These are phyloP conservation scores for Hylodesmum podocarpum DNA, from an alignment of 306 rosid species.

Conservation along the genomic window DNA sequence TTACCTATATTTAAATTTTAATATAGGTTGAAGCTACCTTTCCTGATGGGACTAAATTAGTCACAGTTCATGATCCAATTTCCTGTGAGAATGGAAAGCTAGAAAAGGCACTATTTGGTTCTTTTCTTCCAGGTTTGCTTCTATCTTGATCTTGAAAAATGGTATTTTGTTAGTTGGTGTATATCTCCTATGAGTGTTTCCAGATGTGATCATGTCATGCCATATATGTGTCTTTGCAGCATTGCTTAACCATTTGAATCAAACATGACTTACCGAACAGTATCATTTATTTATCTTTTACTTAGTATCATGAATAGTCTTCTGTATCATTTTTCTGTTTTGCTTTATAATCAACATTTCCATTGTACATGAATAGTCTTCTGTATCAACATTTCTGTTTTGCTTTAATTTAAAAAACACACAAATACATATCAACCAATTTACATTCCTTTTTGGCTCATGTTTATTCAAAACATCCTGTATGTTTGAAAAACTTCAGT, in stretches of 20 bases:
- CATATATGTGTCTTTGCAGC: not conserved
- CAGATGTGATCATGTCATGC: conserved; percentile 10
- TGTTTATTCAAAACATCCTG: no score
- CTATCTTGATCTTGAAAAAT: not conserved
- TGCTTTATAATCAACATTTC: not conserved
- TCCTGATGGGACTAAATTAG: conserved; percentile 74
- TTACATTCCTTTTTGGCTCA: no score
- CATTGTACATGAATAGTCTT: no score
- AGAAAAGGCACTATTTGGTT: conserved; percentile 63
- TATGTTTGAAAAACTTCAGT: not conserved
- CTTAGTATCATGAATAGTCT: not conserved
- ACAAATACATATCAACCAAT: no score
- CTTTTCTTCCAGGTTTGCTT: conserved; percentile 77
- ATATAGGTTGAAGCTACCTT: conserved; percentile 83
- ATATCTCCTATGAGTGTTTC: not conserved
- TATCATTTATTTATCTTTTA: not conserved
- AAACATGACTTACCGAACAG: not conserved
- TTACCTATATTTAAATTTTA: not conserved
- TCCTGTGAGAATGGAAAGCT: conserved; percentile 65
- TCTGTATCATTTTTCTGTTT: not conserved
- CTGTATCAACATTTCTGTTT: no score
- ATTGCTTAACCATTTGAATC: not conserved
- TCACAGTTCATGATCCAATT: conserved; percentile 72
- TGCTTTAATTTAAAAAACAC: no score
- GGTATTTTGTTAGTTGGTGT: not conserved